Conservation (phyloP, 2,329 filamentous ascomycete genomes). For the Nemania diffusa region DNA sequence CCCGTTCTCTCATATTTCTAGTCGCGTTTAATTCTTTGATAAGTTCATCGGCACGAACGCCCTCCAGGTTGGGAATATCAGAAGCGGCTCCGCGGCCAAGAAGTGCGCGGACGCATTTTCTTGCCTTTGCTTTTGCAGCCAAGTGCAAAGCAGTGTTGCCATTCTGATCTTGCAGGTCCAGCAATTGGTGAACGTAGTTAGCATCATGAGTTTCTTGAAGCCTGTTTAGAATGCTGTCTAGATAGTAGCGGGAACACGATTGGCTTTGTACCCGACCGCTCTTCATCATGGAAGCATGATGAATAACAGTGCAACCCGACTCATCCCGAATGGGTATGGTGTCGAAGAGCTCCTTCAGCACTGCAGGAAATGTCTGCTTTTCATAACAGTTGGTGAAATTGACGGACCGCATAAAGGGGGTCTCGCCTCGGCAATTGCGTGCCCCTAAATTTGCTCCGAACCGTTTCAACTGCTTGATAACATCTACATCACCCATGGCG, state of each 20-base stretch:
- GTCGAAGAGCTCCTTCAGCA: slow-evolving; percentile 84
- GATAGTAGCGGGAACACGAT: slow-evolving; percentile 90
- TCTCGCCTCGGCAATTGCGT: slow-evolving; percentile 80
- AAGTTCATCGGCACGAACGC: slow-evolving; percentile 85
- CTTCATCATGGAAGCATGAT: slow-evolving; percentile 91
- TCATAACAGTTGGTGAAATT: slow-evolving; percentile 98
- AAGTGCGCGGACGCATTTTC: slow-evolving; percentile 86
- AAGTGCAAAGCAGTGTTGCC: slow-evolving; percentile 87
- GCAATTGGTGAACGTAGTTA: slow-evolving; percentile 78
- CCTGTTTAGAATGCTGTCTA: slow-evolving; percentile 89
- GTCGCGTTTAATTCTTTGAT: slow-evolving; percentile 79
- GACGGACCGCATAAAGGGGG: slow-evolving; percentile 92
- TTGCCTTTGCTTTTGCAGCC: slow-evolving; percentile 82
- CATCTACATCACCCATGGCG: slow-evolving; percentile 94
- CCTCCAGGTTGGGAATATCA: slow-evolving; percentile 82
- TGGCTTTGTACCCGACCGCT: slow-evolving; percentile 83
- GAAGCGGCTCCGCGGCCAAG: slow-evolving; percentile 83
- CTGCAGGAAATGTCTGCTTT: slow-evolving; percentile 86
- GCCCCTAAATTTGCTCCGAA: slow-evolving; percentile 80
- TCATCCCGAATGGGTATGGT: slow-evolving; percentile 84
- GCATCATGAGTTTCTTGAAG: slow-evolving; percentile 81
- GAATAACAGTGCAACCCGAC: slow-evolving; percentile 87
- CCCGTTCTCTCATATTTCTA: slow-evolving; percentile 69
- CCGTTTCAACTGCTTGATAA: slow-evolving; percentile 86
- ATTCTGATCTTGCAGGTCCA: slow-evolving; percentile 84